Conservation (phyloP, 2,329 filamentous ascomycete species). For the Fusarium abutilonis region DNA sequence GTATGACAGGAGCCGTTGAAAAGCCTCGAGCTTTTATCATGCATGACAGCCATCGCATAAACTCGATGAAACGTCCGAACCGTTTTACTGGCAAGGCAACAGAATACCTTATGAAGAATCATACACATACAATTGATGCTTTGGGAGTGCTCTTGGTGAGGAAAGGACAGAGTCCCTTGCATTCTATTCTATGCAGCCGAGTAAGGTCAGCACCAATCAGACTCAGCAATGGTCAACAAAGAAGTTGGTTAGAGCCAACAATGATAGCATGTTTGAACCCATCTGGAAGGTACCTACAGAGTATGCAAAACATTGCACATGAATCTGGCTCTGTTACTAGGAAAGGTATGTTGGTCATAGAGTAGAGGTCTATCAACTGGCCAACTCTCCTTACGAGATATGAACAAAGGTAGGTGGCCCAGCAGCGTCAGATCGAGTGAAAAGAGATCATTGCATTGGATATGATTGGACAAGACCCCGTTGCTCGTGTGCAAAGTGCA, state of each 20-base stretch:
- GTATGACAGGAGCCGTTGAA: background rate
- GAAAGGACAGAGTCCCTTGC: constrained; percentile 21
- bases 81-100: constrained; percentile 1
- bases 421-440: constrained; percentile 29
- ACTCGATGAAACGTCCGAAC: background rate
- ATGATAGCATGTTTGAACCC: background rate
- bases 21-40: background rate
- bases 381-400: background rate
- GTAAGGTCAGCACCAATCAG: constrained; percentile 27
- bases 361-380: background rate
- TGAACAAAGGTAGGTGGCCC: constrained; percentile 18
- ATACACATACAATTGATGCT: constrained; percentile 5
- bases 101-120: background rate
- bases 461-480: constrained; percentile 11
- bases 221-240: constrained; percentile 10
- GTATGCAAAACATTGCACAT: background rate
- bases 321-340: background rate
- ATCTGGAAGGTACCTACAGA: background rate
- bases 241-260: constrained; percentile 9
- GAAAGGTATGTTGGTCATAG: background rate
- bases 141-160: background rate
- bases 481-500: constrained; percentile 39
- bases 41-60: background rate
- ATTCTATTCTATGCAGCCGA: constrained; percentile 6
- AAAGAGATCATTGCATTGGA: constrained; percentile 7